Base-by-base conservation (phyloP, 495 filamentous ascomycete genomes). In the Tuber umbilicatum region DNA sequence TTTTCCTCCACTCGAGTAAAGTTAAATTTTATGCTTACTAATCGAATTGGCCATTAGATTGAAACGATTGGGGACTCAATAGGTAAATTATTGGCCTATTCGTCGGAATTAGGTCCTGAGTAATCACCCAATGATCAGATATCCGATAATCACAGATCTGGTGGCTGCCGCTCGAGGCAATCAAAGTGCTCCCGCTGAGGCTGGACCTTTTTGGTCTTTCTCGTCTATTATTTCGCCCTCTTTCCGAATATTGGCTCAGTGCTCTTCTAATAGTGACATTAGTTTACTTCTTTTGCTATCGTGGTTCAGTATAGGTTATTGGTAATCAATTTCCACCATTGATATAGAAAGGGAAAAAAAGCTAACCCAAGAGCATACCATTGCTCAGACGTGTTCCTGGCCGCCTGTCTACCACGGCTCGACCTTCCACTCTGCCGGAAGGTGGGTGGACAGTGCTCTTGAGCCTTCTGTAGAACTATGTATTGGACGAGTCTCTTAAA, bases 81-180 rank as follows among this genome's bases (percentile, higher is more conserved):
- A 78, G 91, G 91, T 21, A n/a, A n/a, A n/a, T n/a, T n/a, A 93
- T 91, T 5, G 91, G 90, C 69, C 85, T 93, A 55, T 93, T 94
- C 85, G 84, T 93, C 38, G 90, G 91, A 73, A 90, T 89, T 72
- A 90, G 91, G 41, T 68, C 50, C 38, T 68, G 37, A 73, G 21
- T 73, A 27, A 42, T 35, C 68, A 31, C 35, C 23, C 68, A 42
- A 21, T 27, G n/a, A 55, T 55, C 47, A 55, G 23, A 2, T 27
- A 55, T 7, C 23, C 23, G 0, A 55, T 12, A 55, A 55, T n/a
- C 50, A 12, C 23, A 55, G 50, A n/a, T 55, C 50, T 27, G 7
- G 47, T 10, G 47, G 23, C 47, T 55, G 7, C 47, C 3, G 14
- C 50, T 55, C 10, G 9, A 27, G 50, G 50, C 10, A 27, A 55